Conservation (phyloP, 2,329 filamentous ascomycete species). For the Xylariales sp. region DNA sequence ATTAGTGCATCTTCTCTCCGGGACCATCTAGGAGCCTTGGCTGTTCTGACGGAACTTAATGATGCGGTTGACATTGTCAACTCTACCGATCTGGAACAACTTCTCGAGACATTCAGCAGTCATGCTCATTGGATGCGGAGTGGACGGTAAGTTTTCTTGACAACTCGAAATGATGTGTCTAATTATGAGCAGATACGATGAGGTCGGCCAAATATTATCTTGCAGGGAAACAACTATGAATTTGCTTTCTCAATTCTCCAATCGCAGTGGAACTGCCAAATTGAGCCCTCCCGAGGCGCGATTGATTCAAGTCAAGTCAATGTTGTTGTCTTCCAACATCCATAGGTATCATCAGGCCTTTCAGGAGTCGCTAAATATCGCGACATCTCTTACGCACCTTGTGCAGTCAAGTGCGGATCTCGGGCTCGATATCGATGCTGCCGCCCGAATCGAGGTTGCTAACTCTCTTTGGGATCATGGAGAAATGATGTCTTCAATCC, state of each 20-base stretch:
- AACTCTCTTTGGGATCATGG: slow-evolving; percentile 95
- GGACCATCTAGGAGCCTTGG: slow-evolving; percentile 70
- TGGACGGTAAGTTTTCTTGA: slow-evolving; percentile 70
- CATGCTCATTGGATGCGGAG: slow-evolving; percentile 84
- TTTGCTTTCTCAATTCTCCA: slow-evolving; percentile 76
- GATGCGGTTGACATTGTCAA: slow-evolving; percentile 75
- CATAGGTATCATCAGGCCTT: slow-evolving; percentile 83
- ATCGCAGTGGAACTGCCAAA: slow-evolving; percentile 70
- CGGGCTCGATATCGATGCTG: slow-evolving; percentile 81
- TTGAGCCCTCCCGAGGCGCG: slow-evolving; percentile 73
- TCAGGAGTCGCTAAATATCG: slow-evolving; percentile 88
- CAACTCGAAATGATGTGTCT: slow-evolving; percentile 31
- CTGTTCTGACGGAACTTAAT: slow-evolving; percentile 82
- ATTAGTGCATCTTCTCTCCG: slow-evolving; percentile 65
- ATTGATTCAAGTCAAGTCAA: slow-evolving; percentile 79
- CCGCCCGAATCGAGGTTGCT: slow-evolving; percentile 83
- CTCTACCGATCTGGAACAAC: slow-evolving; percentile 68
- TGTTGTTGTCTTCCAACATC: slow-evolving; percentile 79
- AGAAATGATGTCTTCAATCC: slow-evolving; percentile 88
- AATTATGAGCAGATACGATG: slow-evolving; percentile 69
- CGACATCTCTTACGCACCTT: slow-evolving; percentile 84
- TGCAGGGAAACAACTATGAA: slow-evolving; percentile 86
- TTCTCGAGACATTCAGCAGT: slow-evolving; percentile 71
- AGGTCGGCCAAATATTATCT: slow-evolving; percentile 83
- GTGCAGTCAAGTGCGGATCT: slow-evolving; percentile 74